A percentile compares a stretch with the other conserved stretches of the same genome.
phyloP scores from a whole-genome alignment of 2,329 filamentous ascomycete genomes.

The Coniochaeta ligniaria region DNA sequence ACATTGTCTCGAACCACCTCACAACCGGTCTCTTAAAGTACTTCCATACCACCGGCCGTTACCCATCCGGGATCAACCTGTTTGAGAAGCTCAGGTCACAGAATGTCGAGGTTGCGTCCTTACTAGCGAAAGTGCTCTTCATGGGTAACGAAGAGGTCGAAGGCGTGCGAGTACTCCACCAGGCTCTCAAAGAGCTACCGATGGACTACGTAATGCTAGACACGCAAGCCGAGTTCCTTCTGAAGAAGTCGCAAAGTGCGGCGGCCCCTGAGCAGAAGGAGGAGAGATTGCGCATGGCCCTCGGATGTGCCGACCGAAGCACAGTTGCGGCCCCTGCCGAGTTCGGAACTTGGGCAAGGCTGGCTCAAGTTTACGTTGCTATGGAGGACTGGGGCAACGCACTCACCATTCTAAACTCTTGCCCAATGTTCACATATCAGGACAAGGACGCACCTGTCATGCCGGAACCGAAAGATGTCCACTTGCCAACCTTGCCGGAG shows the following conservation, averaged over 20 bases:
- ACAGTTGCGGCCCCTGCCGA: conserved; percentile 95
- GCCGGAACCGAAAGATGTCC: conserved; percentile 84
- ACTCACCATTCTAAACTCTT: conserved; percentile 91
- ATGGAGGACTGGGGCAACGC: conserved; percentile 97
- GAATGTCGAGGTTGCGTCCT: conserved; percentile 88
- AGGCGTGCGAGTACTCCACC: conserved; percentile 79
- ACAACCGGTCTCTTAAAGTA: conserved; percentile 92
- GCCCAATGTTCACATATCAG: conserved; percentile 99
- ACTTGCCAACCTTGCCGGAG: conserved; percentile 80
- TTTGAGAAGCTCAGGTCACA: conserved; percentile 91
- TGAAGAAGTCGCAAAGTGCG: conserved; percentile 66
- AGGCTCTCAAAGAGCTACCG: conserved; percentile 81
- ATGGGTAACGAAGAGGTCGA: conserved; percentile 97
- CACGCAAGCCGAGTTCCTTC: conserved; percentile 85
- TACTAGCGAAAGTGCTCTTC: conserved; percentile 84
- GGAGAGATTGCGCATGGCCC: conserved; percentile 72
- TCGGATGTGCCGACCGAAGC: conserved; percentile 89
- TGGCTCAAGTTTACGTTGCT: conserved; percentile 89
- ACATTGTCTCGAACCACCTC: conserved; percentile 91
- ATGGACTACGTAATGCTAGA: conserved; percentile 98
- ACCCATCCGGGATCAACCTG: conserved; percentile 90
- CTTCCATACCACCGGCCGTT: conserved; percentile 90
- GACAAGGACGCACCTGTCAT: conserved; percentile 94
- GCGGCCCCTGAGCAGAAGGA: conserved; percentile 47
- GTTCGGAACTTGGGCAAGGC: conserved; percentile 90